Conservation (phyloP, 768 basidiomycete genomes). For the Paxillus rubicundulus region DNA sequence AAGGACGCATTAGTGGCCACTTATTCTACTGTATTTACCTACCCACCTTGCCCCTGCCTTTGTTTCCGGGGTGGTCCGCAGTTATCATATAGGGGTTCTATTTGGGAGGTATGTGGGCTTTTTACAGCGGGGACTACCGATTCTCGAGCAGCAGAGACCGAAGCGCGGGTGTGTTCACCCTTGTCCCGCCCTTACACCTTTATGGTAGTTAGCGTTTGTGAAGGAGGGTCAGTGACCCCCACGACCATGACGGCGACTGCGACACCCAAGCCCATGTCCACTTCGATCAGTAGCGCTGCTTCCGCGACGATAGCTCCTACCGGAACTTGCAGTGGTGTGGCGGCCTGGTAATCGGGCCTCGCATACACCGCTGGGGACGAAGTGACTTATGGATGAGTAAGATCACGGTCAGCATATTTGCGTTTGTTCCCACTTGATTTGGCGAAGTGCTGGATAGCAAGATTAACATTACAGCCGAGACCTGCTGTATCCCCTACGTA, state of each 20-base stretch:
- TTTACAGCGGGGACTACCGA: conserved; percentile 15
- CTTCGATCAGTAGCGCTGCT: conserved; percentile 10
- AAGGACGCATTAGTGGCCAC: conserved; percentile 58
- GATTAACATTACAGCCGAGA: conserved; percentile 13
- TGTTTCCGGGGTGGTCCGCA: conserved; percentile 48
- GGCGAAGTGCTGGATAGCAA: conserved; percentile 42
- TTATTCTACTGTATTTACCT: conserved; percentile 69
- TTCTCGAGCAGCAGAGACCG: conserved; percentile 53
- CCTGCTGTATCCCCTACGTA: background rate
- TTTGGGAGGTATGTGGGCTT: conserved; percentile 51
- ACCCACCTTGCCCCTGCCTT: conserved; percentile 58
- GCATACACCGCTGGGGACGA: conserved; percentile 52
- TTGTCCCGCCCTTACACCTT: background rate
- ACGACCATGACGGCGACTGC: conserved; percentile 14
- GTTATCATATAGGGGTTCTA: conserved; percentile 59
- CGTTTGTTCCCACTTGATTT: conserved; percentile 2
- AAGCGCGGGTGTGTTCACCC: conserved; percentile 52
- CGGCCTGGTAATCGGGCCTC: conserved; percentile 45
- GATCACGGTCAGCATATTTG: background rate
- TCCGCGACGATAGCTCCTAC: conserved; percentile 21
- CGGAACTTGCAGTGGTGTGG: conserved; percentile 46
- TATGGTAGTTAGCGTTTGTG: conserved; percentile 22
- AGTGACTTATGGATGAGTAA: conserved; percentile 49
- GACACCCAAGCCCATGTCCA: background rate
- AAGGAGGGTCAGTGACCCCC: conserved; percentile 7